Base-by-base conservation (phyloP, 2,329 filamentous ascomycete genomes). In the Aspergillus sp. region DNA sequence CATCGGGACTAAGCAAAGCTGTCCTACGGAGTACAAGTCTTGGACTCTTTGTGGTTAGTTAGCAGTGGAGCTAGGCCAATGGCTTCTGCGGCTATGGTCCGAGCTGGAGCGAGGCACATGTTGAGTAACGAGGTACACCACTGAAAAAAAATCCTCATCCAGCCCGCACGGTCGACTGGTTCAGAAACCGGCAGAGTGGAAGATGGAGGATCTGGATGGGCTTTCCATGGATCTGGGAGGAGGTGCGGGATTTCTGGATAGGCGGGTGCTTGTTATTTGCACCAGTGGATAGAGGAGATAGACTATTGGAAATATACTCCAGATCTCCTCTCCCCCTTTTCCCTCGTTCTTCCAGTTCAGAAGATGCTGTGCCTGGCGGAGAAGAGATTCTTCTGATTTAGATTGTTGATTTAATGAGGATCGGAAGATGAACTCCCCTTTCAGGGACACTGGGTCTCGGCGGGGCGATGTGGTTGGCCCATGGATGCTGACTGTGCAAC, bases 391-490 rank as follows among this genome's bases (percentile, higher is more conserved):
- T 29, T 29, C 5, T 29, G 25, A 10, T 29, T 29, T 29, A 11
- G 25, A 29, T 29, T 29, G 25, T 29, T 3, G 25, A 29, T 10
- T 29, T 29, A 29, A 29, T 29, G 25, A 29, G 25, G 25, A 29
- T 29, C 25, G 25, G 9, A 29, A 29, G 25, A 29, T 29, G 25
- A 11, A 11, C 9, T 29, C 25, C 51, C 44, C 49, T 56, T 51
- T 58, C 55, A 59, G 58, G 58, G 50, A 56, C 56, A 23, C 49
- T 20, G 53, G 49, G 51, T 20, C 59, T 57, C 56, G 57, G 58
- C 51, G 54, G 43, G 55, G 57, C 43, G 49, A 53, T 53, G 48
- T 56, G 47, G 45, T 61, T 61, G 58, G 61, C 41, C 51, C n/a
- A 31, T 21, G 20, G 40, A 17, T 50, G 52, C 29, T 58, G 51